Percentiles rank a stretch among this genome's conserved stretches.
phyloP scores from a whole-genome alignment of 495 filamentous ascomycete genomes.

The Hyphodiscus hymeniophilus region DNA sequence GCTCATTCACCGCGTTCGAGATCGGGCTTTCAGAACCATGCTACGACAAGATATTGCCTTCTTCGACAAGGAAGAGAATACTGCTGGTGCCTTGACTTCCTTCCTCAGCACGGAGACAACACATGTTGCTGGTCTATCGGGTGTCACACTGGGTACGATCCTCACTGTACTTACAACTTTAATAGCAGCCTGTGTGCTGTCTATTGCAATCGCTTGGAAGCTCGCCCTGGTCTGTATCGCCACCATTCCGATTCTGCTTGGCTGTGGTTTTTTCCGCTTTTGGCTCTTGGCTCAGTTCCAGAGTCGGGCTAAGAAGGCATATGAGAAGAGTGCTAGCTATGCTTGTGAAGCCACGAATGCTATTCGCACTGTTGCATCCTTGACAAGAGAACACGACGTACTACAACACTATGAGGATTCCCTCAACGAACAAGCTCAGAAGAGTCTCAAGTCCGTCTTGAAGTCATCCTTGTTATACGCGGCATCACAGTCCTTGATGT shows the following conservation, averaged over 20 bases:
- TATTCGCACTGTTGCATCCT: slow-evolving; percentile 86
- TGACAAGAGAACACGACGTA: slow-evolving; percentile 79
- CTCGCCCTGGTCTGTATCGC: slow-evolving; percentile 75
- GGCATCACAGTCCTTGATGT: slow-evolving; percentile 67
- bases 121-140: slow-evolving; percentile 74
- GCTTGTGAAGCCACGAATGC: slow-evolving; percentile 87
- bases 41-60: slow-evolving; percentile 89
- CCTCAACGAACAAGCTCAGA: slow-evolving; percentile 51
- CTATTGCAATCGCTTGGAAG: slow-evolving; percentile 77
- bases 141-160: slow-evolving; percentile 72
- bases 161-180: slow-evolving; percentile 70
- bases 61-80: slow-evolving; percentile 81
- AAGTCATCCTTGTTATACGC: slow-evolving; percentile 70
- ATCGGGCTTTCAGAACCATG: slow-evolving; percentile 74
- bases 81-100: slow-evolving; percentile 72
- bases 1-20: slow-evolving; percentile 72
- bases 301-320: slow-evolving; percentile 57
- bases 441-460: slow-evolving; percentile 56
- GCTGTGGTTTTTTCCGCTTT: slow-evolving; percentile 80
- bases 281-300: slow-evolving; percentile 74
- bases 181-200: slow-evolving; percentile 55
- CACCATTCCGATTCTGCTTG: slow-evolving; percentile 68
- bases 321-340: slow-evolving; percentile 67
- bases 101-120: slow-evolving; percentile 84
- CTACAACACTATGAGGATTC: slow-evolving; percentile 60